Base-by-base conservation (phyloP, 139 green algal species). In the Volvox africanus region DNA sequence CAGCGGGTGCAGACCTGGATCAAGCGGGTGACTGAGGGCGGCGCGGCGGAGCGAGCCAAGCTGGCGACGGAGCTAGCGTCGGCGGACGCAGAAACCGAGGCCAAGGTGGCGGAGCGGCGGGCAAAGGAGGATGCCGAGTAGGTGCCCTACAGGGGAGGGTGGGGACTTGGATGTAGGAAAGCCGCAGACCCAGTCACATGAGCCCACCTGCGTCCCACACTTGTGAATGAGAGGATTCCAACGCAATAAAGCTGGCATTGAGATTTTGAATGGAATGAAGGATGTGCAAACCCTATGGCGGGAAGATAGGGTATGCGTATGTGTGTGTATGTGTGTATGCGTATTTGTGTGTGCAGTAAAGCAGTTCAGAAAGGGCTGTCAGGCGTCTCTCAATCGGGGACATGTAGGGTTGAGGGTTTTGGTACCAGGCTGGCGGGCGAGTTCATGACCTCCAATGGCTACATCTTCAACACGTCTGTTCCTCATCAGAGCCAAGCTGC, bases 1-100 rank as follows among this genome's bases (percentile, higher is more conserved):
- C n/a, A 71, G 16, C 32, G 76, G 32, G 35, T 76, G n/a, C 62
- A 86, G 50, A 55, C 37, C 14, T 92, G 88, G 92, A 92, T 94
- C 71, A 88, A 80, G 86, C 80, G 92, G 28, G 86, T 92, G 71
- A 61, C 82, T 36, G 92, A 91, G 21, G 91, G 86, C 65, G 87
- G 92, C 2, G 44, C 91, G 32, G 35, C 62, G 11, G 92, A 93
- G 81, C 86, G 87, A 13, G 30, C 50, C 30, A 65, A 75, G 30
- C 89, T 94, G 82, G 89, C 35, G 12, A 67, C 82, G 62, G 87
- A 94, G 90, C 65, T 92, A 73, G 71, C 80, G 32, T 32, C 30
- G 22, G 35, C 61, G 81, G 85, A 82, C 80, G 32, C 80, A 86
- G 71, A 82, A 82, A 65, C 44, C 65, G 62, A 91, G n/a, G 33